These are phyloP conservation scores for Hygrophorus russula DNA, from an alignment of 768 basidiomycete genomes.

Conservation along the genomic window DNA sequence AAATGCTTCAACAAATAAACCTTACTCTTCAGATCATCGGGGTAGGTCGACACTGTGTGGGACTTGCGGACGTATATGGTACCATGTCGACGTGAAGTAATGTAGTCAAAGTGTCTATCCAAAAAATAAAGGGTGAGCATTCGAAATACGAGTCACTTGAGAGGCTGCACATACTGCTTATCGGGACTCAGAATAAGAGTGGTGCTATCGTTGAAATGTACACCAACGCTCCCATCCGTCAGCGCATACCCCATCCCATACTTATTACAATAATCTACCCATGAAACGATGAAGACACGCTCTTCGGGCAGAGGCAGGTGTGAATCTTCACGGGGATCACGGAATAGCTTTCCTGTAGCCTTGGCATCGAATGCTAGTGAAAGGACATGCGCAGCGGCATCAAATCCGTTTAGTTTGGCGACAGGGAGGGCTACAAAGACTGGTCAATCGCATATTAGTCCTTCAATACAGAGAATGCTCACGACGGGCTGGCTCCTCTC, in stretches of 20 bases:
- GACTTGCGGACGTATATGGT: conserved; percentile 63
- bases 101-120: conserved; percentile 79
- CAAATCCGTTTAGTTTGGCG: conserved; percentile 45
- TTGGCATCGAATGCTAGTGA: conserved; percentile 59
- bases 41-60: conserved; percentile 57
- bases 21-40: conserved; percentile 80
- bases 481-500: not conserved
- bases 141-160: not conserved
- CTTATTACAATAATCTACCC: conserved; percentile 99
- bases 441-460: not conserved
- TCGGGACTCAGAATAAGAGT: conserved; percentile 76
- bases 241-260: conserved; percentile 99
- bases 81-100: conserved; percentile 57
- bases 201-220: conserved; percentile 95
- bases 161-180: conserved; percentile 54
- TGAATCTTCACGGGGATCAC: conserved; percentile 45
- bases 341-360: conserved; percentile 51
- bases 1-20: conserved; percentile 91
- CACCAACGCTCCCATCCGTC: conserved; percentile 89
- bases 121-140: conserved; percentile 4
- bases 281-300: conserved; percentile 89
- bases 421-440: not conserved
- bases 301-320: conserved; percentile 43
- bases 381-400: conserved; percentile 43
- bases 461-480: not conserved